Base-by-base conservation (phyloP, 164 flowering plant species). In the Tetracentron sinense region DNA sequence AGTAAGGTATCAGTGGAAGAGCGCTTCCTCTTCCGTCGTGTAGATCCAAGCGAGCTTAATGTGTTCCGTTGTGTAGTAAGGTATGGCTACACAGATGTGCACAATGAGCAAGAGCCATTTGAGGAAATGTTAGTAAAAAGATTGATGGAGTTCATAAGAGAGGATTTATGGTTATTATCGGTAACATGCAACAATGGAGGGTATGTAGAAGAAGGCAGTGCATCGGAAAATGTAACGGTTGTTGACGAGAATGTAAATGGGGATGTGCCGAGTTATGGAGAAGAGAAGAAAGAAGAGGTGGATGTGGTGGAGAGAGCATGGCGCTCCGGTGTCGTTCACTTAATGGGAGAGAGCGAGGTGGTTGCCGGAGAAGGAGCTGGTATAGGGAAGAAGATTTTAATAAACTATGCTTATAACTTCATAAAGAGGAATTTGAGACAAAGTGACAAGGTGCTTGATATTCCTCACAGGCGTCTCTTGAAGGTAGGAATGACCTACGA, bases 41-140 rank as follows among this genome's bases (percentile, higher is more conserved):
- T 72, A 0, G 42, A 57, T 17, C 70, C 72, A 0, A 3, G 23
- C 0, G 64, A 69, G 6, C 48, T 69, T 3, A 0, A 4, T 1
- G 20, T 74, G 3, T 77, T 56, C 20, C 69, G 71, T 1, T 77
- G 78, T 46, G 69, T 72, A 0, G 74, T 74, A n/a, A n/a, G n/a
- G n/a, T n/a, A n/a, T n/a, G n/a, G n/a, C n/a, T n/a, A n/a, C n/a
- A n/a, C n/a, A n/a, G n/a, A n/a, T n/a, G n/a, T n/a, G n/a, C n/a
- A n/a, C n/a, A n/a, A n/a, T n/a, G n/a, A n/a, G n/a, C n/a, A n/a
- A n/a, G n/a, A n/a, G n/a, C n/a, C n/a, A n/a, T n/a, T n/a, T n/a
- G n/a, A n/a, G n/a, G n/a, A n/a, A n/a, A n/a, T n/a, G n/a, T n/a
- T n/a, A n/a, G n/a, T n/a, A n/a, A n/a, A n/a, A n/a, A n/a, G n/a